Conservation (phyloP, 2,329 filamentous ascomycete genomes). For the Exophiala dermatitidis region DNA sequence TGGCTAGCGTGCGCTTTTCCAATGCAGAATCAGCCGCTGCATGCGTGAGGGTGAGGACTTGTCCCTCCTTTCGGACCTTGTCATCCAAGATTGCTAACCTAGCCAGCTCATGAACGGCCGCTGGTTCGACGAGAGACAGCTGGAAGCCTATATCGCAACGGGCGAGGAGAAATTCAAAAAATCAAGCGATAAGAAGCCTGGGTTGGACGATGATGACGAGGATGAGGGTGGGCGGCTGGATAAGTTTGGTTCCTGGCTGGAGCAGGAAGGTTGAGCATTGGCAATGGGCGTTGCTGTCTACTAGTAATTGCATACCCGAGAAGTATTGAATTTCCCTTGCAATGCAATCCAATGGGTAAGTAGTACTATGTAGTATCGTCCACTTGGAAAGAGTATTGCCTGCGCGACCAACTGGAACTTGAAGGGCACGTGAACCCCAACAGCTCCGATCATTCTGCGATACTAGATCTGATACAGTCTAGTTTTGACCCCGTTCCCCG, state of each 20-base stretch:
- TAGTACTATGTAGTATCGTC: background rate
- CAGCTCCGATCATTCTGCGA: no score
- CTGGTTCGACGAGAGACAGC: constrained; percentile 64
- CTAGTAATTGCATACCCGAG: no score
- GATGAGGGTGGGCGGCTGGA: constrained; percentile 41
- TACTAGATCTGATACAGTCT: background rate
- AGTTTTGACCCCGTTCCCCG: background rate
- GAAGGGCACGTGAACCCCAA: background rate
- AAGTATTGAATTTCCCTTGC: background rate
- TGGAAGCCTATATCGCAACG: constrained; percentile 64
- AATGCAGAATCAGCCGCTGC: constrained; percentile 62
- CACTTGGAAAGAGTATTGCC: no score
- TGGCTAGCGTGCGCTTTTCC: constrained; percentile 77
- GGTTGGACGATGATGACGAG: constrained; percentile 45
- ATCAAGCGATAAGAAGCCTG: constrained; percentile 45
- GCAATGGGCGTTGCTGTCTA: background rate
- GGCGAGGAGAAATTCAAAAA: constrained; percentile 68
- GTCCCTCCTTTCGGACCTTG: background rate
- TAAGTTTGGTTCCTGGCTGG: constrained; percentile 44
- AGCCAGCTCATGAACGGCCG: constrained; percentile 66
- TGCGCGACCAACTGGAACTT: background rate
- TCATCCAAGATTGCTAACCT: background rate
- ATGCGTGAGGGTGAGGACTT: constrained; percentile 52
- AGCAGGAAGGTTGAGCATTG: constrained; percentile 32
- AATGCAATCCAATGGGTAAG: background rate